A percentile compares a stretch with the other conserved stretches of the same genome.
phyloP scores from a whole-genome alignment of 2,329 filamentous ascomycete genomes.

The Aspergillaceae sp. region DNA sequence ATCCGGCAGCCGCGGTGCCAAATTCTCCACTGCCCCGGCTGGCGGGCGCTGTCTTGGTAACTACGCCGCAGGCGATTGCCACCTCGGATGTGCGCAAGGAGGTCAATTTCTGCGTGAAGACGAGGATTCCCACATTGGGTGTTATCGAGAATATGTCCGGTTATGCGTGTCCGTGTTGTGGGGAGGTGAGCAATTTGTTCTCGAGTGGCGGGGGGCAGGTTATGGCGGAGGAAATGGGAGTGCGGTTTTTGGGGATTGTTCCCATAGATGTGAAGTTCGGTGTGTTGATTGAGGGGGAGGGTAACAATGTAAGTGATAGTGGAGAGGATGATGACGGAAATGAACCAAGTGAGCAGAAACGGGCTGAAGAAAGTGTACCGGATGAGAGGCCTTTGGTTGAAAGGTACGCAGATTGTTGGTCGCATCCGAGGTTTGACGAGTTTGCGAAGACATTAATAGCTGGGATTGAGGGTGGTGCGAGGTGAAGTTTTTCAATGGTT shows the following conservation, averaged over 20 bases:
- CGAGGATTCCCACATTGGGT: conserved; percentile 67
- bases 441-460: conserved; percentile 30
- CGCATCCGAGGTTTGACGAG: conserved; percentile 33
- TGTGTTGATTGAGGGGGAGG: conserved; percentile 63
- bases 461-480: conserved; percentile 16
- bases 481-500: neutral
- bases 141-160: conserved; percentile 89
- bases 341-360: conserved; percentile 10
- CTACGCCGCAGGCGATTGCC: conserved; percentile 87
- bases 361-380: conserved; percentile 6
- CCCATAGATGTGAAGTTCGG: conserved; percentile 93
- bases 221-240: conserved; percentile 79
- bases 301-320: conserved; percentile 15
- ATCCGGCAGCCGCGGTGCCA: conserved; percentile 10
- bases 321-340: conserved; percentile 16
- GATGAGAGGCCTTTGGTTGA: conserved; percentile 33
- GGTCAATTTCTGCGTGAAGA: conserved; percentile 86
- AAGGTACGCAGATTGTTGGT: conserved; percentile 34
- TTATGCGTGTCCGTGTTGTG: conserved; percentile 51
- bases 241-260: conserved; percentile 75
- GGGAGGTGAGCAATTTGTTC: conserved; percentile 88
- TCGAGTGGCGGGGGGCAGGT: conserved; percentile 79
- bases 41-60: conserved; percentile 85
- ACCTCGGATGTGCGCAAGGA: conserved; percentile 93
- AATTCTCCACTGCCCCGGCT: conserved; percentile 49